These are phyloP conservation scores for Penicillium verhagenii DNA, from an alignment of 495 filamentous ascomycete genomes.

Conservation along the genomic window DNA sequence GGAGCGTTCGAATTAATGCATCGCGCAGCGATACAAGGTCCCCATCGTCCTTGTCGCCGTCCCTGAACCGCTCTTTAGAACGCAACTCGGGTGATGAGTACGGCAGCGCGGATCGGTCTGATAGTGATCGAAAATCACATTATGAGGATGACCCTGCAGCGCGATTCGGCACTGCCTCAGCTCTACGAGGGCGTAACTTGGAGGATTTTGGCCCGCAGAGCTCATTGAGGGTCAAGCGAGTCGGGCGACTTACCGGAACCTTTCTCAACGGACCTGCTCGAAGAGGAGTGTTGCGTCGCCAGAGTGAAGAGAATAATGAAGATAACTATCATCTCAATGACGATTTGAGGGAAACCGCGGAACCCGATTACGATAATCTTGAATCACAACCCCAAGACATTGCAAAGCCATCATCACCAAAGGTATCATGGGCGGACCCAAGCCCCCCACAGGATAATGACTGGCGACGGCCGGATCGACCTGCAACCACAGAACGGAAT, in stretches of 20 bases:
- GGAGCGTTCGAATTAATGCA: constrained; percentile 59
- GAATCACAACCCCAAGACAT: constrained; percentile 30
- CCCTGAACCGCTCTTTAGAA: constrained; percentile 35
- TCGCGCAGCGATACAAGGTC: constrained; percentile 40
- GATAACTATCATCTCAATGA: constrained; percentile 35
- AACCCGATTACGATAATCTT: constrained; percentile 23
- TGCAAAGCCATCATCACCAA: constrained; percentile 39
- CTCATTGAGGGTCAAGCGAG: constrained; percentile 70
- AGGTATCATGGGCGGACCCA: constrained; percentile 48
- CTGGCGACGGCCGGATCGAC: constrained; percentile 24
- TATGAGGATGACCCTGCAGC: constrained; percentile 46
- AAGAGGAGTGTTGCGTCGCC: constrained; percentile 63
- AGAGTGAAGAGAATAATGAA: constrained; percentile 68
- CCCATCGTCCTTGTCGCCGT: constrained; percentile 43
- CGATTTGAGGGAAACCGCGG: constrained; percentile 26
- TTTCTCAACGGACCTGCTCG: constrained; percentile 75
- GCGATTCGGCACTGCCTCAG: constrained; percentile 51
- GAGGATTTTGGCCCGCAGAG: constrained; percentile 62
- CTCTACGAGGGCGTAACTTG: constrained; percentile 44
- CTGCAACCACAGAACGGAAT: constrained; percentile 15
- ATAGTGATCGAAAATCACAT: constrained; percentile 43
- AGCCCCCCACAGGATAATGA: constrained; percentile 33
- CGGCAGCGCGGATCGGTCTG: constrained; percentile 41
- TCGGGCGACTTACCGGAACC: constrained; percentile 66
- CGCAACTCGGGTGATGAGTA: constrained; percentile 35